Conservation (phyloP, 1,284 basidiomycete genomes). For the Rhodotorula sp. region DNA sequence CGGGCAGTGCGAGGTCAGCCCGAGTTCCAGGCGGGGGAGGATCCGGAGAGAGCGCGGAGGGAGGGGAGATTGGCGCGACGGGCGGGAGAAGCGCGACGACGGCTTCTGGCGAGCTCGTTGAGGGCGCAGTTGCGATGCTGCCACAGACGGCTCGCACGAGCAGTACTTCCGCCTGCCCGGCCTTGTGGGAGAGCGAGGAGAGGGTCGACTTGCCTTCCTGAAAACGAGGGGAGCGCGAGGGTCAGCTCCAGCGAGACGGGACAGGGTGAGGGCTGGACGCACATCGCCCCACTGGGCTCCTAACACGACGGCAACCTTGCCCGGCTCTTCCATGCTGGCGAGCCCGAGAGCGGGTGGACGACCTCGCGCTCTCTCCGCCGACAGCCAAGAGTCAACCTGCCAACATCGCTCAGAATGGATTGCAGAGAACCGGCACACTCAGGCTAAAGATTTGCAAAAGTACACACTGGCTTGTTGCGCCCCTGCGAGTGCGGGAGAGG, state of each 20-base stretch:
- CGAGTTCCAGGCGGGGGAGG: too few relatives aligned
- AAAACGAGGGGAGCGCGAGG: not conserved
- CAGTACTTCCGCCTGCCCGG: not conserved
- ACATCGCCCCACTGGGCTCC: conserved; percentile 80
- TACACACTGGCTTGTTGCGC: too few relatives aligned
- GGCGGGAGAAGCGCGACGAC: not conserved
- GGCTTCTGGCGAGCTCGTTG: not conserved
- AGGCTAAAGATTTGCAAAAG: too few relatives aligned
- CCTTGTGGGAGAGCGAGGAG: too few relatives aligned
- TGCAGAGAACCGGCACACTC: too few relatives aligned
- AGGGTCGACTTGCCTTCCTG: conserved; percentile 27
- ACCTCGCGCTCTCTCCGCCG: too few relatives aligned
- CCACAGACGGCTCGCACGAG: too few relatives aligned
- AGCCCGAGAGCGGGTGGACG: not conserved
- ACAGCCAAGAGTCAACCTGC: too few relatives aligned
- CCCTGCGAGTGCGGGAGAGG: too few relatives aligned
- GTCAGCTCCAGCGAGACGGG: conserved; percentile 1
- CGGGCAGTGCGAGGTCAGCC: not conserved
- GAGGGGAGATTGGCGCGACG: not conserved
- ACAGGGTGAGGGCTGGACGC: not conserved
- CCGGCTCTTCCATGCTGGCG: conserved; percentile 1
- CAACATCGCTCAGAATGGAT: too few relatives aligned
- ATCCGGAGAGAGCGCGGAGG: not conserved
- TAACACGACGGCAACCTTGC: conserved; percentile 36
- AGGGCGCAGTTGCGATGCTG: too few relatives aligned